These are phyloP conservation scores for Avena eriantha DNA, from an alignment of 176 grass and related monocot genomes.

Conservation along the genomic window DNA sequence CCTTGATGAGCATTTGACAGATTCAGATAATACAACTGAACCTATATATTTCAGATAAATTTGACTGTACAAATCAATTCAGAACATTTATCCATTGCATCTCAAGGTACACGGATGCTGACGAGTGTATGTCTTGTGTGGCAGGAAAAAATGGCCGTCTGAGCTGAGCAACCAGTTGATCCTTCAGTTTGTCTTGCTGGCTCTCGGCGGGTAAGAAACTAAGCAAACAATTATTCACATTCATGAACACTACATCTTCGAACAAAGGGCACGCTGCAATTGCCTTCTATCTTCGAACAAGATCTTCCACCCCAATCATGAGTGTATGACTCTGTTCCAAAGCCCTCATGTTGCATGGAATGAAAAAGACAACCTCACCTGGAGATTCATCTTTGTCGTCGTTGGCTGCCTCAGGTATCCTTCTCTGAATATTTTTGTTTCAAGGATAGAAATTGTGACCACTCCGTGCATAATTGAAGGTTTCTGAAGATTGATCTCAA, in stretches of 20 bases:
- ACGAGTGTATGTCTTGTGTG: too few species aligned
- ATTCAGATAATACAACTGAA: too few species aligned
- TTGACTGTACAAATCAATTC: too few species aligned
- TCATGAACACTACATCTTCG: too few species aligned
- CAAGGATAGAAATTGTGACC: background rate
- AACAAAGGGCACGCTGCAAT: too few species aligned
- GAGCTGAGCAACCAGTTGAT: conserved; percentile 47
- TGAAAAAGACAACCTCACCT: conserved; percentile 84
- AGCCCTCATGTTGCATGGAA: conserved; percentile 62
- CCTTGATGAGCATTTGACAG: too few species aligned
- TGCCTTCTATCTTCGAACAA: background rate
- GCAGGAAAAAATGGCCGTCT: conserved; percentile 75
- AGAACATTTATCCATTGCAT: too few species aligned
- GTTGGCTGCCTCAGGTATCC: conserved; percentile 69
- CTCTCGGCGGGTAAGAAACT: conserved; percentile 63
- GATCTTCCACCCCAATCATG: background rate
- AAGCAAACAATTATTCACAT: background rate
- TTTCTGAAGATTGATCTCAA: conserved; percentile 76
- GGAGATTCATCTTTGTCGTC: conserved; percentile 73
- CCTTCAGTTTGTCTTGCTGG: conserved; percentile 57
- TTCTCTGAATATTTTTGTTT: too few species aligned
- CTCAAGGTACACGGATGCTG: too few species aligned
- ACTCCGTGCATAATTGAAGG: conserved; percentile 41
- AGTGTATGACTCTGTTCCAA: conserved; percentile 59
- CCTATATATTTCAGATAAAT: too few species aligned